Base-by-base conservation (phyloP, 2,329 filamentous ascomycete genomes). In the Pleurostoma richardsiae region DNA sequence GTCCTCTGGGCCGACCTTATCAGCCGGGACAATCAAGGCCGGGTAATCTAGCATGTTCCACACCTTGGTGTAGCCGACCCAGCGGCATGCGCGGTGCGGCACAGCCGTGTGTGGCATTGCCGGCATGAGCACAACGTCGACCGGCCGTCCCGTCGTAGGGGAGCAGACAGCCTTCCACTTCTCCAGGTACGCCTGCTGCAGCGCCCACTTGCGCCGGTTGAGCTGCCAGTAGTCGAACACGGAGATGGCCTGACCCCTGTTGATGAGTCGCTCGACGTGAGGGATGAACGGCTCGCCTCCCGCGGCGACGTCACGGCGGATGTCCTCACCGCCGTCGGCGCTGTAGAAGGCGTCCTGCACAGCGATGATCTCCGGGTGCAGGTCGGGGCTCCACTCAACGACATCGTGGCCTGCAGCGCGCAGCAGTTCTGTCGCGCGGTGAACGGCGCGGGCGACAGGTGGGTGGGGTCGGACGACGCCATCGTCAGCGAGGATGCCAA, bases 161-260 rank as follows among this genome's bases (percentile, higher is more conserved):
- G 72, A 76, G 11, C 56, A 64, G 1, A 68, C 62, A 0, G 58
- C 57, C 40, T 75, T 74, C 82, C 81, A 86, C 48, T 80, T 77
- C 42, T 81, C 71, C 1, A 83, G 67, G 46, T 82, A 84, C 3
- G 63, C 67, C 48, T 81, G 73, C 51, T 82, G 78, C 53, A 71
- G 65, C 1, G 63, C 66, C 29, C 69, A 47, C 55, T 85, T 85
- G 29, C 71, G 68, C 49, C 68, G 77, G 61, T 85, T 85, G 5
- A 86, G 68, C 53, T 85, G 80, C 83, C 82, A 86, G 61, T 86
- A 86, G 4, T 82, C 69, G 48, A 79, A 84, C 0, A 85, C 79
- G 0, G 78, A 82, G 10, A 85, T 78, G 1, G 79, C 58, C 8
- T 69, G 53, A 2, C 70, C 76, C 0, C 70, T 67, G 44, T 77